These are phyloP conservation scores for Viola pubescens DNA, from an alignment of 441 rosid genomes.

Conservation along the genomic window DNA sequence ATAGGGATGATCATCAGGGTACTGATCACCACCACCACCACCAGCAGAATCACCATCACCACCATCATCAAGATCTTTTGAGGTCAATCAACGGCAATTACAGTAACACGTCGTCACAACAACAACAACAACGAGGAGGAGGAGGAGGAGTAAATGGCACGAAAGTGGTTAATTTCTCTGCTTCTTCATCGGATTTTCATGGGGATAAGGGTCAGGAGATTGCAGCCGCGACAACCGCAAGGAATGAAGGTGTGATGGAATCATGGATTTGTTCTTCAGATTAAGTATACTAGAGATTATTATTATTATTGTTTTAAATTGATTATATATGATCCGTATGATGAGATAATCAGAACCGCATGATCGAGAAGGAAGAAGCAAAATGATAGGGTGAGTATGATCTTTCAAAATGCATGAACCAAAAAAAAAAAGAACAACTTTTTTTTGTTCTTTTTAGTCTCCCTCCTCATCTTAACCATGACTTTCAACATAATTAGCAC, in stretches of 20 bases:
- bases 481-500: constrained; percentile 27
- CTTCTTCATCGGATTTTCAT: constrained; percentile 40
- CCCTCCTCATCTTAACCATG: constrained; percentile 28
- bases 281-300: constrained; percentile 18
- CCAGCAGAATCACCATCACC: neutral
- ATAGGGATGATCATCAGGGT: constrained; percentile 14
- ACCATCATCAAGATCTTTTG: constrained; percentile 21
- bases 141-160: too few species aligned
- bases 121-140: constrained; percentile 1
- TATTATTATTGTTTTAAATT: neutral
- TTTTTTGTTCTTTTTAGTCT: constrained; percentile 2
- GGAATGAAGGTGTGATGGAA: constrained; percentile 50
- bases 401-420: constrained; percentile 24
- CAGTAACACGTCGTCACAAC: constrained; percentile 19
- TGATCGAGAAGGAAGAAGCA: neutral
- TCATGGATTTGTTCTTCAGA: constrained; percentile 62
- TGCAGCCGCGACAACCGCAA: constrained; percentile 32
- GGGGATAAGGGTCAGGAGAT: constrained; percentile 40
- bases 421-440: constrained; percentile 25
- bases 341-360: constrained; percentile 7
- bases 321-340: neutral
- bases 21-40: constrained; percentile 8
- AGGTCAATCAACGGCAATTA: constrained; percentile 31
- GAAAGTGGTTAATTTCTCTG: constrained; percentile 25
- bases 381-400: constrained; percentile 20